phyloP scores from a whole-genome alignment of 352 stramenopile species.

The Globisporangium solare region DNA sequence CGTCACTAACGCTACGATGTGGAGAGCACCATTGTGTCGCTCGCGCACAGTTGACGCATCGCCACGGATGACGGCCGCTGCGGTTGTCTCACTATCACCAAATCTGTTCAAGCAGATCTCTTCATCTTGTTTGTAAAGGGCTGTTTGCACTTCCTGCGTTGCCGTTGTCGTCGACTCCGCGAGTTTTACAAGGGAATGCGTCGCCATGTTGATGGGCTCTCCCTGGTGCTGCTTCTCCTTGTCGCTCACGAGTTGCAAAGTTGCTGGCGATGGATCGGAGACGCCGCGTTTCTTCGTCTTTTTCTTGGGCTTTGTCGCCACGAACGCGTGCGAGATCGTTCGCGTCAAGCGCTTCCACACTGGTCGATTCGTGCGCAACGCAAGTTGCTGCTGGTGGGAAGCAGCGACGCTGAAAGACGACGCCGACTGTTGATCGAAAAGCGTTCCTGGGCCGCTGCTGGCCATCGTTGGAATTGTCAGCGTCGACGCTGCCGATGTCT shows the following conservation, averaged over 20 bases:
- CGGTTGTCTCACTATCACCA: too few species aligned
- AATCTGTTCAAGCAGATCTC: too few species aligned
- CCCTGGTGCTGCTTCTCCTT: background rate
- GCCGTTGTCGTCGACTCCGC: too few species aligned
- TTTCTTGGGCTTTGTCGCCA: slow-evolving; percentile 1
- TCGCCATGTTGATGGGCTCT: background rate
- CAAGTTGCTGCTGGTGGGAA: background rate
- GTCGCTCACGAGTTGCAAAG: background rate
- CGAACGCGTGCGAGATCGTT: slow-evolving; percentile 8
- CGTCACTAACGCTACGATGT: slow-evolving; percentile 3
- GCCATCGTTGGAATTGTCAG: background rate
- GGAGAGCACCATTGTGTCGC: background rate
- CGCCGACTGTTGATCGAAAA: background rate
- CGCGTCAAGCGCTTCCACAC: slow-evolving; percentile 13
- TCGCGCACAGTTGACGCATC: too few species aligned
- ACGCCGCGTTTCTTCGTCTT: background rate
- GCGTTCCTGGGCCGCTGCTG: background rate
- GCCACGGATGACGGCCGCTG: too few species aligned
- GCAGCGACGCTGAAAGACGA: slow-evolving; percentile 2
- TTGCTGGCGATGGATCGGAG: background rate
- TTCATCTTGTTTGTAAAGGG: too few species aligned
- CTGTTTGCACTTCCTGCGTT: too few species aligned
- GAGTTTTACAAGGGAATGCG: too few species aligned
- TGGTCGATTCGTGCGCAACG: background rate
- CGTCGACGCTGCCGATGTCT: background rate